These are phyloP conservation scores for Ophiostoma montium DNA, from an alignment of 2,329 filamentous ascomycete species.

Conservation along the genomic window DNA sequence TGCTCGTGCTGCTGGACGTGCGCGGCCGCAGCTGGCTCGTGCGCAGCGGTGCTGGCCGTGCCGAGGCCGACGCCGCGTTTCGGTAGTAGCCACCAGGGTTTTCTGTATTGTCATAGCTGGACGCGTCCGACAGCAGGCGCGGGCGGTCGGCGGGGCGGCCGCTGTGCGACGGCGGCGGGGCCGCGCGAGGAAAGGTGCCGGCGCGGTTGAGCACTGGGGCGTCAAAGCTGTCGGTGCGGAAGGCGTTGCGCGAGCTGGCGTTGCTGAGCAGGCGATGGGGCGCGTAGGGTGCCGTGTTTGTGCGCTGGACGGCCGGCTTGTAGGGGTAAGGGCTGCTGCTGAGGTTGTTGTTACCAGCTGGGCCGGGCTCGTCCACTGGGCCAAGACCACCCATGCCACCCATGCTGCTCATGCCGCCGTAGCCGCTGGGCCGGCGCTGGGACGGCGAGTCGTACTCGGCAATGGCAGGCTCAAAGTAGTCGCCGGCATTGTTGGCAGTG, in stretches of 20 bases:
- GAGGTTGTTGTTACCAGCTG: too few species aligned
- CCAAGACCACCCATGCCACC: too few species aligned
- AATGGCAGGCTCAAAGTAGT: slow-evolving; percentile 32
- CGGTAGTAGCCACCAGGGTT: not conserved
- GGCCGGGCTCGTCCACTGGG: not conserved
- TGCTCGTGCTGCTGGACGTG: slow-evolving; percentile 20
- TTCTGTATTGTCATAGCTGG: not conserved
- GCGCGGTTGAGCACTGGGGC: slow-evolving; percentile 29
- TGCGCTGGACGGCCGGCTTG: slow-evolving; percentile 35
- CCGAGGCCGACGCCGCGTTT: slow-evolving; percentile 25
- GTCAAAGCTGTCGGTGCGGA: slow-evolving; percentile 25
- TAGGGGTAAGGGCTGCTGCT: slow-evolving; percentile 32
- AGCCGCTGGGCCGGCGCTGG: slow-evolving; percentile 29
- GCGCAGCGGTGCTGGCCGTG: slow-evolving; percentile 38
- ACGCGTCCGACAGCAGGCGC: slow-evolving; percentile 17
- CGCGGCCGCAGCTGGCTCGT: slow-evolving; percentile 31
- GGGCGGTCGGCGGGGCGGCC: slow-evolving; percentile 26
- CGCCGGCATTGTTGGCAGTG: slow-evolving; percentile 22
- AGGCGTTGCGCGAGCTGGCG: slow-evolving; percentile 14
- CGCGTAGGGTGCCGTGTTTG: slow-evolving; percentile 54
- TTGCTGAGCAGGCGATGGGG: slow-evolving; percentile 17
- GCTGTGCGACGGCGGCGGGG: too few species aligned
- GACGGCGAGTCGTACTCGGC: slow-evolving; percentile 28
- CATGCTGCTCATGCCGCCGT: too few species aligned
- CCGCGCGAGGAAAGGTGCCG: slow-evolving; percentile 39